These are phyloP conservation scores for Tricholoma hemisulphureum DNA, from an alignment of 768 basidiomycete genomes.

Conservation along the genomic window DNA sequence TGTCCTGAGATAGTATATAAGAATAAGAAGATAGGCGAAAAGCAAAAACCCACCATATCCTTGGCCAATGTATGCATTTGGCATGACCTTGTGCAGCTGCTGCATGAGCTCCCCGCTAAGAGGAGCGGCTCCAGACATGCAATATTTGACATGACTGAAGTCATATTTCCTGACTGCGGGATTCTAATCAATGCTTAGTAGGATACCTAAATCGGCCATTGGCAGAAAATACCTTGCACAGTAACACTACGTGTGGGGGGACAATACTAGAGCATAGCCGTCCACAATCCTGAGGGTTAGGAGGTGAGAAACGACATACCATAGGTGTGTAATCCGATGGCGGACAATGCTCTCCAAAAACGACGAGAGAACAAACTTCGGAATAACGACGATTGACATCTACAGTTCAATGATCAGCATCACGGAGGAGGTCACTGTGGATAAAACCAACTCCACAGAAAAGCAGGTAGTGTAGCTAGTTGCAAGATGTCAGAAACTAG, in stretches of 20 bases:
- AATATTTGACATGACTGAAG: constrained; percentile 50
- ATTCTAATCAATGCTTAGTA: constrained; percentile 35
- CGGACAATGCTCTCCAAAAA: constrained; percentile 55
- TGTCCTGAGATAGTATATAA: constrained; percentile 40
- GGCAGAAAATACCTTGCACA: constrained; percentile 57
- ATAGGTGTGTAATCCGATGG: constrained; percentile 55
- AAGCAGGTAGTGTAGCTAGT: constrained; percentile 50
- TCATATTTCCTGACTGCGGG: constrained; percentile 50
- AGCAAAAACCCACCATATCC: constrained; percentile 48
- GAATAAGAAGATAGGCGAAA: not conserved
- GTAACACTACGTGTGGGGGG: constrained; percentile 61
- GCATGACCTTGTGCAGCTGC: constrained; percentile 44
- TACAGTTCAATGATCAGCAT: constrained; percentile 19
- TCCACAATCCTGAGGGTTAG: not conserved
- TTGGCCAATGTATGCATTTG: constrained; percentile 63
- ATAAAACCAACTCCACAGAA: constrained; percentile 47
- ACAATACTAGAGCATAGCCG: constrained; percentile 43
- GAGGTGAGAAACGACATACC: constrained; percentile 35
- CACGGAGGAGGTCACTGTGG: not conserved
- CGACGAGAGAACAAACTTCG: constrained; percentile 59
- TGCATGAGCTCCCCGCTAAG: constrained; percentile 55
- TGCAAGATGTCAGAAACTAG: constrained; percentile 4
- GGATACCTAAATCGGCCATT: constrained; percentile 1
- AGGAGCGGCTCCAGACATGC: constrained; percentile 63
- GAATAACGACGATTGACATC: constrained; percentile 58